Conservation (phyloP, 371 early-diverging fungal genomes). For the Mortierella sp. region DNA sequence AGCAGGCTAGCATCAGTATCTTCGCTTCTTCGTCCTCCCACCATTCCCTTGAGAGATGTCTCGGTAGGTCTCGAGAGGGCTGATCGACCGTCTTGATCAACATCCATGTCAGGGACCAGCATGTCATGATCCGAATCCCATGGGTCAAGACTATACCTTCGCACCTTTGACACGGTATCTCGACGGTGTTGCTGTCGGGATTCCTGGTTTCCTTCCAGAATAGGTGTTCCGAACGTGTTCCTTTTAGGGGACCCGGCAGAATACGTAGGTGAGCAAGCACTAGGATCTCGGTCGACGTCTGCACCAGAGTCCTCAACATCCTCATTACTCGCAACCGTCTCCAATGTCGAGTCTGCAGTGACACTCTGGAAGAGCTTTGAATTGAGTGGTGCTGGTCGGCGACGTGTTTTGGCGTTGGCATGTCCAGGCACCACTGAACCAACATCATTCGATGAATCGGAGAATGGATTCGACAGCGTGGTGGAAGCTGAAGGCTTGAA, state of each 20-base stretch:
- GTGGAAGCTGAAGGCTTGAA: constrained; percentile 28
- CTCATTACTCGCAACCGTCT: background rate
- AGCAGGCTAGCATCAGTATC: background rate
- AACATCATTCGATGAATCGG: too few species aligned
- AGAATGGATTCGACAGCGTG: too few species aligned
- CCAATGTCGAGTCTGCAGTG: background rate
- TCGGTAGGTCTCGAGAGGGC: background rate
- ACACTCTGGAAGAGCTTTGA: constrained; percentile 14
- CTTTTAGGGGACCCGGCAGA: constrained; percentile 16
- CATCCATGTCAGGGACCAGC: constrained; percentile 13
- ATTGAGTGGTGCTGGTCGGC: background rate
- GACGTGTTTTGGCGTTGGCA: too few species aligned
- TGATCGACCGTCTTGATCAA: background rate
- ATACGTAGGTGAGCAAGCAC: background rate
- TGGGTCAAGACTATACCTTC: background rate
- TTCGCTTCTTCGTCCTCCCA: constrained; percentile 15
- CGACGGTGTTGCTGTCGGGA: background rate
- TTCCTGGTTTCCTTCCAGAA: constrained; percentile 1
- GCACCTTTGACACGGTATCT: background rate
- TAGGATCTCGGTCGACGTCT: constrained; percentile 6
- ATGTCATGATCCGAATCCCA: constrained; percentile 44
- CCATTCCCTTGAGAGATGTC: constrained; percentile 21
- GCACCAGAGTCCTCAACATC: constrained; percentile 15
- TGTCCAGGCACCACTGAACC: too few species aligned
- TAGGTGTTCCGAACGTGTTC: constrained; percentile 21